These are phyloP conservation scores for Verticillium dahliae DNA, from an alignment of 2,329 filamentous ascomycete genomes.

Conservation along the genomic window DNA sequence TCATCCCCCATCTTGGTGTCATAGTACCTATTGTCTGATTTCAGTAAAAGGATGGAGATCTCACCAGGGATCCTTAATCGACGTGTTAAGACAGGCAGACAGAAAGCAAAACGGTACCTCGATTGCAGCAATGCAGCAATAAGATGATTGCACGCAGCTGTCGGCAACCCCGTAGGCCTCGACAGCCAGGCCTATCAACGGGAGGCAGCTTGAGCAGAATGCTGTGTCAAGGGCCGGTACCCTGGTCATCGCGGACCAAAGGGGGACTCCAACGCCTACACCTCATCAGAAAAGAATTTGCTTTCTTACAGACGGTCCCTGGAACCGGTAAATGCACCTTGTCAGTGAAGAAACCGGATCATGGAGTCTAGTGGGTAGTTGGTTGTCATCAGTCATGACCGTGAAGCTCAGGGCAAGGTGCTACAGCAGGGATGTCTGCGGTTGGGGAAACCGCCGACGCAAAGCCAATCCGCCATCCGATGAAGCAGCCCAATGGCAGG, in stretches of 20 bases:
- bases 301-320: background rate
- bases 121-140: background rate
- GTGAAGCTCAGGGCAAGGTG: background rate
- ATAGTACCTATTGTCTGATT: background rate
- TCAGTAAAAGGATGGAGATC: background rate
- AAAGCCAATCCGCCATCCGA: background rate
- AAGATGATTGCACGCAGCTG: background rate
- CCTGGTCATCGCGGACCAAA: background rate
- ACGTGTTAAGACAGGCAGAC: background rate
- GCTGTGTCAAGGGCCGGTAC: background rate
- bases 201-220: background rate
- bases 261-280: background rate
- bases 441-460: background rate
- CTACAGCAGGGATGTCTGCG: background rate
- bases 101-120: background rate
- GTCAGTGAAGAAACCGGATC: background rate
- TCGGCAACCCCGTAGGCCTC: background rate
- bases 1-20: background rate
- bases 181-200: background rate
- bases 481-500: background rate
- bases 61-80: background rate
- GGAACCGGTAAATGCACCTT: background rate
- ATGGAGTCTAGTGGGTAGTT: background rate
- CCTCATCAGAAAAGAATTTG: background rate
- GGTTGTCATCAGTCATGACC: background rate